Evolutionary conservation across 1,284 basidiomycete genomes (phyloP).

Genomic region (Cerioporus squamosus): DNA sequence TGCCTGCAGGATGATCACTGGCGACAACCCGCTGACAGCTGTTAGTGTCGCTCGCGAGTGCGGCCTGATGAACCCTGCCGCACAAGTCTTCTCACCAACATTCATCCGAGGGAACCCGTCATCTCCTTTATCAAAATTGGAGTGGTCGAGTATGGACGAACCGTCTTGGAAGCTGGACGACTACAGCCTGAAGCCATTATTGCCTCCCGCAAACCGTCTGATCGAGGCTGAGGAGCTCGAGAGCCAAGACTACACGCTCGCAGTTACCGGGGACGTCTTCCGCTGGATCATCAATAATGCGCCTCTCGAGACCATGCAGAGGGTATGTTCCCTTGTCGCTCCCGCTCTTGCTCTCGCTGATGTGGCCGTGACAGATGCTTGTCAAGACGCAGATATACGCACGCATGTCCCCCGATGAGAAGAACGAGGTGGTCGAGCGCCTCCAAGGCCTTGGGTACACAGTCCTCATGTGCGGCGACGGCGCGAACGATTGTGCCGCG

Average conservation of each 20-base stretch:
- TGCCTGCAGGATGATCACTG: conserved; percentile 97
- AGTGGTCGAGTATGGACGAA: conserved; percentile 96
- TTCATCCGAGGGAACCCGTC: conserved; percentile 75
- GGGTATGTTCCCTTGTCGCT: conserved; percentile 55
- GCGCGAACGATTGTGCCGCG: conserved; percentile 98
- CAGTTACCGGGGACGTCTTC: conserved; percentile 97
- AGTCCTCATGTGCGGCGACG: conserved; percentile 98
- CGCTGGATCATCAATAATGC: conserved; percentile 98
- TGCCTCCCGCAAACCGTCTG: conserved; percentile 66
- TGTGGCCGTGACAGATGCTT: conserved; percentile 75
- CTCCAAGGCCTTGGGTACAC: conserved; percentile 94
- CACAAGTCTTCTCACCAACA: conserved; percentile 89
- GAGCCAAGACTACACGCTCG: conserved; percentile 91
- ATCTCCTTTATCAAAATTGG: conserved; percentile 70
- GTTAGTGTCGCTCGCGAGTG: conserved; percentile 98
- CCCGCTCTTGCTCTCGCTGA: neutral
- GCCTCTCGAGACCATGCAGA: conserved; percentile 90
- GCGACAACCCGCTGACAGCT: conserved; percentile 96
- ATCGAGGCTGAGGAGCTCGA: conserved; percentile 72
- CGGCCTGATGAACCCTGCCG: conserved; percentile 85
- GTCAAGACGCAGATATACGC: conserved; percentile 98
- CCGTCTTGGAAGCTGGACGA: conserved; percentile 84
- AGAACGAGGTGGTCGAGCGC: conserved; percentile 97
- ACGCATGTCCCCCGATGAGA: conserved; percentile 99
- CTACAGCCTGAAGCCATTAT: conserved; percentile 83